Evolutionary conservation across 805 yeast species (phyloP), one percentile per base, ranked within the genome.

Genomic region (Teunomyces kruisii): DNA sequence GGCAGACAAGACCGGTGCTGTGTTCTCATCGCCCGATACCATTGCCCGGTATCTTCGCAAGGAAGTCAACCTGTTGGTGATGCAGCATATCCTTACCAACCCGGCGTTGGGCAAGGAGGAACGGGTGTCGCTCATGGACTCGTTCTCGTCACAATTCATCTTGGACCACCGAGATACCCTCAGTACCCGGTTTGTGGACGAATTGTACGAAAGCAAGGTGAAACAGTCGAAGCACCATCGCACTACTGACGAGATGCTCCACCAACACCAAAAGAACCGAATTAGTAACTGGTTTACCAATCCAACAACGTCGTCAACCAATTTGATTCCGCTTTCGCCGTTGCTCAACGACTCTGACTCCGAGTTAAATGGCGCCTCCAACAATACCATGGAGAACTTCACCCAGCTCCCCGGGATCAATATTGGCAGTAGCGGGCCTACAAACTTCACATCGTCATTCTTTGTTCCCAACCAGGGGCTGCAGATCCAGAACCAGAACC

Each of bases 321-420:
- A 58, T 50, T 39, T 58, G n/a, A 64, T 64, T 16, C 67, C 68
- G 3, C 52, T 64, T 24, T 61, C 65, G 14, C 67, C 67, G 10
- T 49, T 64, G 13, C 46, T 64, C 13, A 64, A 64, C 41, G 67
- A 61, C 38, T 43, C 52, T 8, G 65, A 59, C 16, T 40, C 50
- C 2, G 66, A 61, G 17, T 19, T 36, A 6, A n/a, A 3, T 31
- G 42, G 42, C 30, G 22, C 36, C 15, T 35, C 36, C 30, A 16
- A 32, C 35, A 33, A 22, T 12, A 15, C 45, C 5, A 32, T 45
- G 14, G 48, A 45, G 7, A 22, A 19, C 8, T 30, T 39, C 29
- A 13, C 44, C 6, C 19, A 28, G 10, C 37, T 41, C 27, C 33
- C 48, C 9, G 22, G 10, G 9, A 30, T 28, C n/a, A 14, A 26